phyloP scores from a whole-genome alignment of 2,329 filamentous ascomycete genomes.

The Macroventuria anomochaeta region DNA sequence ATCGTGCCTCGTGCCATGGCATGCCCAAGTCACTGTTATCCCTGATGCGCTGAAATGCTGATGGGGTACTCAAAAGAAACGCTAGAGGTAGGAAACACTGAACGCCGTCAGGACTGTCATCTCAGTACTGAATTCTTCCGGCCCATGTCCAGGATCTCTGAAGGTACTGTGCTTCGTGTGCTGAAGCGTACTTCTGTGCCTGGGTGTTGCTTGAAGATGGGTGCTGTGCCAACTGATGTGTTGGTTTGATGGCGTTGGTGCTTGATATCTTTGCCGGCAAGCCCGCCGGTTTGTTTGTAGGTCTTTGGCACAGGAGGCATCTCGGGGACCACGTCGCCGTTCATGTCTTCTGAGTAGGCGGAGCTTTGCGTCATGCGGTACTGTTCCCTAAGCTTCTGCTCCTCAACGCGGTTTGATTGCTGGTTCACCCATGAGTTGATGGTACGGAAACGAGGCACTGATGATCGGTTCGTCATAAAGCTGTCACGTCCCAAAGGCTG shows the following conservation, averaged over 20 bases:
- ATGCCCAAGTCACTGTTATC: background rate
- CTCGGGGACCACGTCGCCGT: constrained; percentile 39
- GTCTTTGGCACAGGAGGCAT: constrained; percentile 39
- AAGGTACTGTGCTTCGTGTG: constrained; percentile 46
- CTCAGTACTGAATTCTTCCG: constrained; percentile 30
- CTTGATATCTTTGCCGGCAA: constrained; percentile 42
- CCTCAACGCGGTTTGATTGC: constrained; percentile 48
- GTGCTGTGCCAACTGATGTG: constrained; percentile 45
- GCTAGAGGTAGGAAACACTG: background rate
- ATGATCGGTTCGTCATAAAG: constrained; percentile 46
- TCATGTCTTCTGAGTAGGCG: constrained; percentile 29
- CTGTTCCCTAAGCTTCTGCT: constrained; percentile 44
- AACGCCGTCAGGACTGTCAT: constrained; percentile 5
- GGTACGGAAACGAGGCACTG: constrained; percentile 49
- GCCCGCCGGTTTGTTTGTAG: constrained; percentile 24
- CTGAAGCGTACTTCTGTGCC: constrained; percentile 50
- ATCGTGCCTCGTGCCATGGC: background rate
- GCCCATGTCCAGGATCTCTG: constrained; percentile 47
- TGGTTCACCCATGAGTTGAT: constrained; percentile 52
- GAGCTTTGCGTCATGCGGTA: constrained; percentile 42
- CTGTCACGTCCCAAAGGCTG: constrained; percentile 40
- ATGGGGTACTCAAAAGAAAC: constrained; percentile 9
- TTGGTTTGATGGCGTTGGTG: constrained; percentile 44
- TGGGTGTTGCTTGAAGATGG: constrained; percentile 50
- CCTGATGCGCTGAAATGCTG: constrained; percentile 15